Evolutionary conservation across 2,329 filamentous ascomycete species (phyloP), one percentile per base, ranked within the genome.

Genomic region (Curvularia eragrostidis): DNA sequence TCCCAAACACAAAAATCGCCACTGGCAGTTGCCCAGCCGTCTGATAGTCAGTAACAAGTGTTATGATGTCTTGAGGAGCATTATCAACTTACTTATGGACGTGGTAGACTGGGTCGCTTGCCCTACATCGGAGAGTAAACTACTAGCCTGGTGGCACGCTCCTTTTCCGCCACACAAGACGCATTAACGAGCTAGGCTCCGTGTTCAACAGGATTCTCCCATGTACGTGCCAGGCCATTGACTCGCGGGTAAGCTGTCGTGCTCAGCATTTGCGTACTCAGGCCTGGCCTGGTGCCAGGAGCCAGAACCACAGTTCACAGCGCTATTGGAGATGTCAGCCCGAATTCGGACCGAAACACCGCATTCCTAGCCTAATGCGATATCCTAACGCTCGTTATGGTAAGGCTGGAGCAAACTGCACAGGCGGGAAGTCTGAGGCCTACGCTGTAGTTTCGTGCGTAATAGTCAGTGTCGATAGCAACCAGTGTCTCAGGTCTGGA

Each of bases 301-400:
- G 3, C 39, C 39, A 18, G 43, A 46, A 51, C 50, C 50, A 52
- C 36, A 54, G 54, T 43, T 23, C 18, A 54, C 43, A 41, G 28
- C 15, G n/a, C 28, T 13, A 34, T 23, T 57, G 28, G 23, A 48
- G 13, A 48, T 54, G 51, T 49, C 44, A 54, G 44, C 54, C 50
- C 44, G 32, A 48, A 57, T 54, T 57, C 54, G 54, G 54, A 38
- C 54, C 54, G 50, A 38, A 8, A 26, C 12, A 12, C 53, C n/a
- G 43, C 38, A 18, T 41, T 57, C 47, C 36, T 28, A 52, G 46
- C 42, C 19, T 48, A 13, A 38, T 57, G 44, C 52, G 50, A 57
- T 38, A 38, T 19, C 13, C 54, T 57, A 57, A 43, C 42, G n/a
- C 54, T 54, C 23, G 23, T 54, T 57, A 5, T 48, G 43, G 50